Percentiles rank a stretch among this genome's conserved stretches.
phyloP scores from a whole-genome alignment of 257 asterid genomes.

The Solanum chmielewskii region DNA sequence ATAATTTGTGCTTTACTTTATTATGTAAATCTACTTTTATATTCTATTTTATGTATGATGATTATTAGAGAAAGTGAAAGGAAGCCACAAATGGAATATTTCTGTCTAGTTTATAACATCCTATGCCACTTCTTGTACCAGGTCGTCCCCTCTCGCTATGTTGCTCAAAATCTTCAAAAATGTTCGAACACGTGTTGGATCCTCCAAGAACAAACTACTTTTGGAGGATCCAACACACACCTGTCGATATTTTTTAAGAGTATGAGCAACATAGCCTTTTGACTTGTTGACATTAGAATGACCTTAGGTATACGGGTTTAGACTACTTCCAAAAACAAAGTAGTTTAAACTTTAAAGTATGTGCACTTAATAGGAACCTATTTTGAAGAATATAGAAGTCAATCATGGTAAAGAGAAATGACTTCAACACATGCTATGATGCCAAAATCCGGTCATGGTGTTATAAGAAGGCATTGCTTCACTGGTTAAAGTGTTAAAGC shows the following conservation, averaged over 20 bases:
- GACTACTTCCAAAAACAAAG: background rate
- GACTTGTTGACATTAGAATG: background rate
- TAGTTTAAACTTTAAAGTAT: background rate
- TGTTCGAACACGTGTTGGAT: background rate
- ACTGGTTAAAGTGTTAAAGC: background rate
- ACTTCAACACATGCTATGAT: background rate
- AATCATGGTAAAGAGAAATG: background rate
- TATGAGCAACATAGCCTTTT: background rate
- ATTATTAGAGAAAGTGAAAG: background rate
- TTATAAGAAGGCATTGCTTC: background rate
- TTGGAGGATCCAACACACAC: background rate
- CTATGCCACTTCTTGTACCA: background rate
- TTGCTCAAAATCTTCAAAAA: background rate
- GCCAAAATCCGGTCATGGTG: background rate
- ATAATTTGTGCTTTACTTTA: background rate
- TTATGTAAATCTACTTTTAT: background rate
- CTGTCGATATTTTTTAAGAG: background rate
- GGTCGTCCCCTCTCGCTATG: background rate
- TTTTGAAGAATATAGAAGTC: background rate
- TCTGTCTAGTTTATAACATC: background rate
- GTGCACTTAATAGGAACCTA: background rate
- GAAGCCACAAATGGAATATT: background rate
- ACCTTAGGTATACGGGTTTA: background rate
- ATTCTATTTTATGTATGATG: background rate
- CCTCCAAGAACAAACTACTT: background rate